Evolutionary conservation across 208 protist species (phyloP).

Genomic region (Vickermania spadyakhi): DNA sequence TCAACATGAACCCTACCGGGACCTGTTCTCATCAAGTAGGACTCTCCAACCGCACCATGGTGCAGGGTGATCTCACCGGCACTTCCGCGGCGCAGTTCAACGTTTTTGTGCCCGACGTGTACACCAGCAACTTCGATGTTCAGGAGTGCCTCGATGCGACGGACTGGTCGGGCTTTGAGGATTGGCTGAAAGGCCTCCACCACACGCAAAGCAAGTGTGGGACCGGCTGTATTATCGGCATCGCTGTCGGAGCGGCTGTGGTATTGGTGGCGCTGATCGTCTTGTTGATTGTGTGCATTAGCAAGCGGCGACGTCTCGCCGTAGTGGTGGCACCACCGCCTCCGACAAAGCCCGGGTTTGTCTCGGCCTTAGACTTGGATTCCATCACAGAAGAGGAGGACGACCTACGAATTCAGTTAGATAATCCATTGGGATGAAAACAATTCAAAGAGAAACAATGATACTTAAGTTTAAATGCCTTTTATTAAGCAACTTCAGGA

Average conservation of each 20-base stretch:
- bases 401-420: not conserved
- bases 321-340: conserved; percentile 44
- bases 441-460: no score
- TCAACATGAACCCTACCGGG: not conserved
- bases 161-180: conserved; percentile 26
- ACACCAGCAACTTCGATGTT: conserved; percentile 29
- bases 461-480: no score
- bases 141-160: conserved; percentile 25
- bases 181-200: conserved; percentile 9
- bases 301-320: conserved; percentile 59
- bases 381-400: not conserved
- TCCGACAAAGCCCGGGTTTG: conserved; percentile 3
- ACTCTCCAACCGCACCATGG: conserved; percentile 40
- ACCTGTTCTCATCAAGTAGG: conserved; percentile 2
- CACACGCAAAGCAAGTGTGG: conserved; percentile 16
- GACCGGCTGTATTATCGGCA: conserved; percentile 60
- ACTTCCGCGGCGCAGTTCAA: conserved; percentile 11
- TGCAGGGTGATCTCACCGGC: conserved; percentile 1
- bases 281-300: conserved; percentile 47
- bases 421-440: not conserved
- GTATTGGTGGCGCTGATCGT: conserved; percentile 44
- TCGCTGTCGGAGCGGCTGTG: conserved; percentile 50
- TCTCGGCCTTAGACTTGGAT: not conserved
- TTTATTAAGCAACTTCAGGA: no score
- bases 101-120: conserved; percentile 32